Evolutionary conservation across 73 alveolate genomes (phyloP).

Genomic region (Symbiodinium pilosum): DNA sequence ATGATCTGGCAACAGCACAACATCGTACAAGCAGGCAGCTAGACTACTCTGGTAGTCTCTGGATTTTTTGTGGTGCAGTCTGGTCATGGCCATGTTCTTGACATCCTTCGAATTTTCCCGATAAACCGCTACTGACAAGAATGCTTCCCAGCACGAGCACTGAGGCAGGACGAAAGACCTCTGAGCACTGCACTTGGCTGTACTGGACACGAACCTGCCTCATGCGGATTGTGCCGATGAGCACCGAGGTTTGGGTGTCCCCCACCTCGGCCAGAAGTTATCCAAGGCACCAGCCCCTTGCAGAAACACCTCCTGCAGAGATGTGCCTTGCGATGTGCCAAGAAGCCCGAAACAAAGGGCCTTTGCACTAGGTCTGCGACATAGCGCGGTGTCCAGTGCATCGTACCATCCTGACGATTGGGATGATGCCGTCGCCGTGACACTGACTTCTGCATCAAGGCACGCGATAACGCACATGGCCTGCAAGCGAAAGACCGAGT

Average conservation of each 20-base stretch:
- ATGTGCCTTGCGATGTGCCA: too few relatives aligned
- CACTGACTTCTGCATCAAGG: neutral
- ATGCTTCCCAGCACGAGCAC: too few relatives aligned
- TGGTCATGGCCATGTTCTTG: too few relatives aligned
- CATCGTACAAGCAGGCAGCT: too few relatives aligned
- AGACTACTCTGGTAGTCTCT: too few relatives aligned
- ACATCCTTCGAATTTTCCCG: too few relatives aligned
- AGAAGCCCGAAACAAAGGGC: neutral
- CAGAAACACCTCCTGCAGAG: too few relatives aligned
- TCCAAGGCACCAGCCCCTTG: too few relatives aligned
- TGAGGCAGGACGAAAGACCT: neutral
- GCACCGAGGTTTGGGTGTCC: slow-evolving; percentile 85
- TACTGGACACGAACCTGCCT: slow-evolving; percentile 76
- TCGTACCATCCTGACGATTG: slow-evolving; percentile 22
- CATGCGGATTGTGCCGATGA: slow-evolving; percentile 81
- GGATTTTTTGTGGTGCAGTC: too few relatives aligned
- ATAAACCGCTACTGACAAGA: too few relatives aligned
- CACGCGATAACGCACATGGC: neutral
- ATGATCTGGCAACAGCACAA: too few relatives aligned
- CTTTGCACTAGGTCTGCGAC: neutral
- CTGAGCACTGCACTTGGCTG: slow-evolving; percentile 5
- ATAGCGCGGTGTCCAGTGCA: slow-evolving; percentile 90
- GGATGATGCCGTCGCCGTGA: neutral
- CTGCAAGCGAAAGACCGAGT: neutral
- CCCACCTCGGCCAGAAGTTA: slow-evolving; percentile 53